Conservation (phyloP, 345 rosid genomes). For the Psidium guajava region DNA sequence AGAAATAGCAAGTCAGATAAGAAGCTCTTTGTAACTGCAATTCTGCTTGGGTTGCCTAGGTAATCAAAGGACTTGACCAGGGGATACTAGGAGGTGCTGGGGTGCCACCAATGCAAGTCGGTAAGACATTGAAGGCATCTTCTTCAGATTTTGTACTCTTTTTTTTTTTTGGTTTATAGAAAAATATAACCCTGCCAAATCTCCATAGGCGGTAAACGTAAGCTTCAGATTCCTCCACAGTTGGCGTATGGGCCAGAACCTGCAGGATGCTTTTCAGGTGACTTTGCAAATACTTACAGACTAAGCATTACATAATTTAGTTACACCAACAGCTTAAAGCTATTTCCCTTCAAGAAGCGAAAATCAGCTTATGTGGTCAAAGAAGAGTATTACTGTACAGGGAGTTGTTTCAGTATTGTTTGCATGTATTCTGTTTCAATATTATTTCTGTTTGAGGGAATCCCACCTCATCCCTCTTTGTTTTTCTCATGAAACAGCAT, state of each 20-base stretch:
- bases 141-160: background rate
- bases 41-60: constrained; percentile 26
- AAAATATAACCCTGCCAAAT: background rate
- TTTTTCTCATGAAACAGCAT: background rate
- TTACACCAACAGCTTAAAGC: background rate
- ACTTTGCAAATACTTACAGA: background rate
- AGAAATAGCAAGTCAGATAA: background rate
- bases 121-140: constrained; percentile 22
- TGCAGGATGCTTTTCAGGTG: constrained; percentile 95
- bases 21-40: background rate
- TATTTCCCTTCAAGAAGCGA: background rate
- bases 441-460: background rate
- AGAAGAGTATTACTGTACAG: background rate
- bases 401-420: background rate
- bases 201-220: constrained; percentile 65
- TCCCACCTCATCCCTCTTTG: background rate
- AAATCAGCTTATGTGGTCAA: background rate
- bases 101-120: constrained; percentile 84
- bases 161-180: background rate
- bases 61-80: constrained; percentile 79
- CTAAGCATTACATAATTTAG: background rate
- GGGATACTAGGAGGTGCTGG: constrained; percentile 89
- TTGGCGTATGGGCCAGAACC: constrained; percentile 96
- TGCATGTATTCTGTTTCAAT: background rate
- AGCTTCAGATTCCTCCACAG: constrained; percentile 77